Evolutionary conservation across 768 basidiomycete genomes (phyloP).

Genomic region (Atractiella rhizophila): DNA sequence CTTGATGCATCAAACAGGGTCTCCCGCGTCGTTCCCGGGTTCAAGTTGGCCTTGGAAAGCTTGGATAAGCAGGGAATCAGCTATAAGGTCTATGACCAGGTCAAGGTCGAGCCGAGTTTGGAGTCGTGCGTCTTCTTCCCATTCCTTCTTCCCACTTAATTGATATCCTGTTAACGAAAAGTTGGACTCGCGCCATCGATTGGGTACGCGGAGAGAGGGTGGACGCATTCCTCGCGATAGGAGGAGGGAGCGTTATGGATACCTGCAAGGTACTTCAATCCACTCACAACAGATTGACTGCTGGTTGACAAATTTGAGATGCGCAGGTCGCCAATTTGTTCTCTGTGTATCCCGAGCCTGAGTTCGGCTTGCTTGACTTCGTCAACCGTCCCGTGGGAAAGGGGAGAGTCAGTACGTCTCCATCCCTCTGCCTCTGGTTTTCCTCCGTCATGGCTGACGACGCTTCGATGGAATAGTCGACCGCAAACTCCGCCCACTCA

Average conservation of each 20-base stretch:
- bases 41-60: constrained; percentile 56
- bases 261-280: too few relatives aligned
- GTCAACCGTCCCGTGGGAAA: constrained; percentile 91
- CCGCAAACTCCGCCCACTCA: constrained; percentile 49
- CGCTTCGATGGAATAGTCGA: constrained; percentile 52
- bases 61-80: constrained; percentile 52
- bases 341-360: constrained; percentile 69
- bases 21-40: too few relatives aligned
- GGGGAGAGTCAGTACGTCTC: constrained; percentile 32
- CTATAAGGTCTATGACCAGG: constrained; percentile 56
- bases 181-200: background rate
- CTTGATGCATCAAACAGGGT: too few relatives aligned
- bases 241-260: constrained; percentile 86
- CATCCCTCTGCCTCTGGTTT: too few relatives aligned
- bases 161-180: too few relatives aligned
- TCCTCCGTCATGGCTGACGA: background rate
- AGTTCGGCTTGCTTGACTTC: constrained; percentile 67
- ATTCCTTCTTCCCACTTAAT: background rate
- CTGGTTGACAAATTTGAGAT: too few relatives aligned
- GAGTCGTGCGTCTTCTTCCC: constrained; percentile 20
- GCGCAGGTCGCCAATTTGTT: constrained; percentile 90
- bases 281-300: too few relatives aligned
- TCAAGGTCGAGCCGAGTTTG: constrained; percentile 76
- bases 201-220: background rate
- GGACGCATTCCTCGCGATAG: constrained; percentile 31